Percentiles rank a stretch among this genome's conserved stretches.
Evolutionary conservation across 345 rosid species (phyloP).

Genomic region (Euphorbia peplus): DNA sequence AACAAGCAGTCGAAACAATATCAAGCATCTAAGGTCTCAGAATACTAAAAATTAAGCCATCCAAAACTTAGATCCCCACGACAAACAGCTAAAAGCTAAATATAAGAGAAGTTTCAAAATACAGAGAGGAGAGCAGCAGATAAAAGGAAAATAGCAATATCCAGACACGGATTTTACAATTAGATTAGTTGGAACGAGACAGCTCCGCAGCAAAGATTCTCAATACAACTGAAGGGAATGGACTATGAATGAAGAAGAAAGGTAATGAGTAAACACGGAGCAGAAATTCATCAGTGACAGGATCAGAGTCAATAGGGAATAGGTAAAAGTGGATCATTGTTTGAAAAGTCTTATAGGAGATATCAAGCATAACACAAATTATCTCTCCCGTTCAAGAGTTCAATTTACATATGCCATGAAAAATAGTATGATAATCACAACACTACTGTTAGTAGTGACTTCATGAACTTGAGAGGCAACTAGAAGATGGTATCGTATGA

Average conservation of each 20-base stretch:
- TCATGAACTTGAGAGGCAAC: neutral
- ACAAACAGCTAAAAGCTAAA: neutral
- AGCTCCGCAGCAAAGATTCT: neutral
- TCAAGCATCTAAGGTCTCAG: neutral
- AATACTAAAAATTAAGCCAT: neutral
- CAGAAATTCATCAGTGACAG: neutral
- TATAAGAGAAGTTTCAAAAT: neutral
- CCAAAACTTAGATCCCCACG: neutral
- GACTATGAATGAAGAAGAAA: neutral
- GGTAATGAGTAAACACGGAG: neutral
- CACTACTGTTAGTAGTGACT: neutral
- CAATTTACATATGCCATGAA: neutral
- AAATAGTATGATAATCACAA: neutral
- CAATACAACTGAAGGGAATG: neutral
- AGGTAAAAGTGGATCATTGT: neutral
- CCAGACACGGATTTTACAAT: no score
- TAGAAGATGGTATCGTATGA: neutral
- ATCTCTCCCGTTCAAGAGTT: neutral
- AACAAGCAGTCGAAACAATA: neutral
- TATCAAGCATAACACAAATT: neutral
- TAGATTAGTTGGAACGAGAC: neutral
- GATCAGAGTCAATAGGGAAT: neutral
- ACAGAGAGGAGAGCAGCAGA: neutral
- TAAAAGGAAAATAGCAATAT: neutral
- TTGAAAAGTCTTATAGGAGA: neutral